A percentile compares a stretch with the other conserved stretches of the same genome.
These are phyloP conservation scores for Emmonsiellopsis sp. DNA, from an alignment of 2,329 filamentous ascomycete genomes.

Conservation along the genomic window DNA sequence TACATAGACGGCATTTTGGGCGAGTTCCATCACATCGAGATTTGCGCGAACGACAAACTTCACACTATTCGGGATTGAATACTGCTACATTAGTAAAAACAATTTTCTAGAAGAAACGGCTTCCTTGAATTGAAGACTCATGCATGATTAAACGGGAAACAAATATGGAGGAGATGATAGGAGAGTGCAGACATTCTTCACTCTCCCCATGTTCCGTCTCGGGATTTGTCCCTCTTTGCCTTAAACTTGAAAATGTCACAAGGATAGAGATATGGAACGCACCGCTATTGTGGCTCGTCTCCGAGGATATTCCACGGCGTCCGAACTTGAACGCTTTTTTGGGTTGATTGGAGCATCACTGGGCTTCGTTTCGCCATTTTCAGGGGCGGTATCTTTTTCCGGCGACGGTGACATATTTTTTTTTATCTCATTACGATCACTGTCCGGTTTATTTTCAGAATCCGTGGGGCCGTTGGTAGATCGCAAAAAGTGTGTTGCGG, in stretches of 20 bases:
- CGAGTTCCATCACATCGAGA: conserved; percentile 70
- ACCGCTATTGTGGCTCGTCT: conserved; percentile 26
- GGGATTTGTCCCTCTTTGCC: background rate
- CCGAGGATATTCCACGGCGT: conserved; percentile 23
- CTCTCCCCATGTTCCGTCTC: too few relatives aligned
- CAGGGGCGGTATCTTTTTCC: conserved; percentile 9
- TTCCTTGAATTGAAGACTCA: background rate
- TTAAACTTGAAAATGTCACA: background rate
- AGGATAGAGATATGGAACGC: conserved; percentile 7
- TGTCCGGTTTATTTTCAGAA: background rate
- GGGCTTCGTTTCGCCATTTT: background rate
- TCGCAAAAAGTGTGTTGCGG: background rate
- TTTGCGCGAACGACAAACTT: conserved; percentile 71
- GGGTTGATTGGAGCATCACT: conserved; percentile 13
- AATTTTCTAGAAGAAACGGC: background rate
- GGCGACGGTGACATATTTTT: conserved; percentile 15
- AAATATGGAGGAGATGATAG: too few relatives aligned
- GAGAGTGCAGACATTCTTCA: too few relatives aligned
- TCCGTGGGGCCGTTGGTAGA: background rate
- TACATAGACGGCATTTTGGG: conserved; percentile 76
- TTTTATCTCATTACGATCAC: background rate
- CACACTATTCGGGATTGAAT: conserved; percentile 47
- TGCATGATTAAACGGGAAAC: too few relatives aligned
- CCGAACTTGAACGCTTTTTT: conserved; percentile 22
- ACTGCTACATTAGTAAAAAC: background rate